These are phyloP conservation scores for Lathyrus sativus DNA, from an alignment of 306 rosid species.

Conservation along the genomic window DNA sequence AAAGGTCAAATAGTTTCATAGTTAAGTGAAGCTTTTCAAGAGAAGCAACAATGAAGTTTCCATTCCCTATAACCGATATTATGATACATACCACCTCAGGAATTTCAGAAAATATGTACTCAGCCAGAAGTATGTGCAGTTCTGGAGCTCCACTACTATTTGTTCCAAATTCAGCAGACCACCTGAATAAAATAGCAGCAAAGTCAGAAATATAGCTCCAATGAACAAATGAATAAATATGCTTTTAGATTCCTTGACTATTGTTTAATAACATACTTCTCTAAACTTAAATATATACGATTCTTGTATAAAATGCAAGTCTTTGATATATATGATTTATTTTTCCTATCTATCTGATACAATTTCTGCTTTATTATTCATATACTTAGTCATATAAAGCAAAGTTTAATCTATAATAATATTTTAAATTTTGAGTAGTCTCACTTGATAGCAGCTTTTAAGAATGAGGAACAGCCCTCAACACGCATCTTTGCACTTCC, in stretches of 20 bases:
- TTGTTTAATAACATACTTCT: too few species aligned
- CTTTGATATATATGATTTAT: too few species aligned
- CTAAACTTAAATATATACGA: too few species aligned
- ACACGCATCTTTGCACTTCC: constrained; percentile 83
- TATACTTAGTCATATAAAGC: neutral
- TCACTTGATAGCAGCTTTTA: constrained; percentile 91
- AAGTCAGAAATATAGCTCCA: constrained; percentile 18
- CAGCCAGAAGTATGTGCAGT: constrained; percentile 83
- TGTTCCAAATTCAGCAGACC: constrained; percentile 89
- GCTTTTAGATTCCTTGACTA: neutral
- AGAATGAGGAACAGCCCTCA: constrained; percentile 88
- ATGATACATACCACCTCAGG: constrained; percentile 81
- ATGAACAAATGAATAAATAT: neutral
- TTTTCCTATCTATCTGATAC: too few species aligned
- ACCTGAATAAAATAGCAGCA: constrained; percentile 52
- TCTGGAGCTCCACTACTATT: constrained; percentile 73
- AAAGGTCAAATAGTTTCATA: constrained; percentile 22
- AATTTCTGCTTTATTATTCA: too few species aligned
- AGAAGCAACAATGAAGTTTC: constrained; percentile 28
- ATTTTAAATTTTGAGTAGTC: constrained; percentile 21
- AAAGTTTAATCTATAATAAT: constrained; percentile 15
- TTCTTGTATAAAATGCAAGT: too few species aligned
- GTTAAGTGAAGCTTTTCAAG: constrained; percentile 34
- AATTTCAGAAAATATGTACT: constrained; percentile 83
- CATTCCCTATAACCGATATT: constrained; percentile 19